Evolutionary conservation across 495 filamentous ascomycete species (phyloP).

Genomic region (Hypoxylon cercidicola): DNA sequence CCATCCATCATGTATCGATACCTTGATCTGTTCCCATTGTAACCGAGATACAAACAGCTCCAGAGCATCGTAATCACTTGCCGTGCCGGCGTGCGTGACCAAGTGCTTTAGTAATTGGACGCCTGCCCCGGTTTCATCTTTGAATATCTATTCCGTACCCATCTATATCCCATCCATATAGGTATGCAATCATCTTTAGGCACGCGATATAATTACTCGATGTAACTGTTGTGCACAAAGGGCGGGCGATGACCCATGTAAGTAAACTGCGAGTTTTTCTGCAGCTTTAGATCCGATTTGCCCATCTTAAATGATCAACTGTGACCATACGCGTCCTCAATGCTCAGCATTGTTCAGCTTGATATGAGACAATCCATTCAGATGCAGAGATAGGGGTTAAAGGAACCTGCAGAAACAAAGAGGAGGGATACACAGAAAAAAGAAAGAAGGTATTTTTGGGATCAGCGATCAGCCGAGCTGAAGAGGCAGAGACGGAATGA

Average conservation of each 20-base stretch:
- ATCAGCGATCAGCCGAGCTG: neutral
- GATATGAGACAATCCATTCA: constrained; percentile 25
- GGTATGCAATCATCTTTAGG: constrained; percentile 18
- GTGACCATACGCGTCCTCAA: constrained; percentile 25
- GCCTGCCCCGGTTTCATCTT: constrained; percentile 24
- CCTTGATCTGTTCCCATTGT: constrained; percentile 31
- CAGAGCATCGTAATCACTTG: constrained; percentile 11
- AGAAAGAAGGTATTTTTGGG: constrained; percentile 20
- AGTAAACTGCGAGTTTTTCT: constrained; percentile 27
- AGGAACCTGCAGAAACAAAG: constrained; percentile 28
- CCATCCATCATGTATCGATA: constrained; percentile 48
- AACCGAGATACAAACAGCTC: constrained; percentile 8
- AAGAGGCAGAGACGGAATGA: constrained; percentile 7
- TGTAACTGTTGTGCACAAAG: constrained; percentile 28
- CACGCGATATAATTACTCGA: constrained; percentile 27
- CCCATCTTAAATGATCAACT: constrained; percentile 16
- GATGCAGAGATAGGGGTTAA: constrained; percentile 21
- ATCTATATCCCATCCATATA: neutral
- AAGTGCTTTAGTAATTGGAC: constrained; percentile 33
- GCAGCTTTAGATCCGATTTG: constrained; percentile 18
- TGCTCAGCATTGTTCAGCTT: constrained; percentile 17
- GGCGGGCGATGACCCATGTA: constrained; percentile 16
- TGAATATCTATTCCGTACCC: neutral
- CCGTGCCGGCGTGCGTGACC: constrained; percentile 31
- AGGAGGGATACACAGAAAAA: constrained; percentile 33